Conservation (phyloP, 2,329 filamentous ascomycete species). For the Diaporthe longicolla region DNA sequence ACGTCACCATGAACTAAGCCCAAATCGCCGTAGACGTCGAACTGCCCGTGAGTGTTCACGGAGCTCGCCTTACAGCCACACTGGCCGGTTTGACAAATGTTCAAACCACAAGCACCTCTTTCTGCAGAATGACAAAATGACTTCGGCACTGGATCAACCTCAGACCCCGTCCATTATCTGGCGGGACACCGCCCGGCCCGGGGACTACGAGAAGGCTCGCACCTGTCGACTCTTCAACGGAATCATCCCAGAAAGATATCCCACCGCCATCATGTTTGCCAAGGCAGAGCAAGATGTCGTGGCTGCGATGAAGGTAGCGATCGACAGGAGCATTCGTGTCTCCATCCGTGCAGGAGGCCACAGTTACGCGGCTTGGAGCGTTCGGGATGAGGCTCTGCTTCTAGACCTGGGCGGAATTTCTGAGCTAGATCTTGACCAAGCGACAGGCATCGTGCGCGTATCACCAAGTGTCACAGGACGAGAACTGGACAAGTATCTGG, state of each 20-base stretch:
- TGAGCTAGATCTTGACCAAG: neutral
- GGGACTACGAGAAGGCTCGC: slow-evolving; percentile 12
- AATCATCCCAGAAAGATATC: neutral
- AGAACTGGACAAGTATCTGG: slow-evolving; percentile 4
- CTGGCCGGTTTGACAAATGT: neutral
- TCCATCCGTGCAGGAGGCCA: slow-evolving; percentile 19
- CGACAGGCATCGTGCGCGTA: neutral
- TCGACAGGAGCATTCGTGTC: neutral
- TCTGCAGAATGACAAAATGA: neutral
- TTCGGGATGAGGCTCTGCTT: slow-evolving; percentile 16
- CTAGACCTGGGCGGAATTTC: neutral
- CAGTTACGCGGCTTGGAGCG: slow-evolving; percentile 8
- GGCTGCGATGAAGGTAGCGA: neutral
- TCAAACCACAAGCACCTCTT: too few relatives aligned
- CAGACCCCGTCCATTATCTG: neutral
- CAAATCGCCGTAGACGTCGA: neutral
- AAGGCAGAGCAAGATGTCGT: neutral
- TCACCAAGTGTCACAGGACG: slow-evolving; percentile 11
- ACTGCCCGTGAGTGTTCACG: too few relatives aligned
- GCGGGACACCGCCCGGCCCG: neutral
- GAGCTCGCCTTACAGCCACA: neutral
- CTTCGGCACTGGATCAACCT: neutral
- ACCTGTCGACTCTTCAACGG: slow-evolving; percentile 7
- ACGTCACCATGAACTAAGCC: neutral
- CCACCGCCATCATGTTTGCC: neutral